phyloP scores from a whole-genome alignment of 2,329 filamentous ascomycete species.

The Amauroascus niger region DNA sequence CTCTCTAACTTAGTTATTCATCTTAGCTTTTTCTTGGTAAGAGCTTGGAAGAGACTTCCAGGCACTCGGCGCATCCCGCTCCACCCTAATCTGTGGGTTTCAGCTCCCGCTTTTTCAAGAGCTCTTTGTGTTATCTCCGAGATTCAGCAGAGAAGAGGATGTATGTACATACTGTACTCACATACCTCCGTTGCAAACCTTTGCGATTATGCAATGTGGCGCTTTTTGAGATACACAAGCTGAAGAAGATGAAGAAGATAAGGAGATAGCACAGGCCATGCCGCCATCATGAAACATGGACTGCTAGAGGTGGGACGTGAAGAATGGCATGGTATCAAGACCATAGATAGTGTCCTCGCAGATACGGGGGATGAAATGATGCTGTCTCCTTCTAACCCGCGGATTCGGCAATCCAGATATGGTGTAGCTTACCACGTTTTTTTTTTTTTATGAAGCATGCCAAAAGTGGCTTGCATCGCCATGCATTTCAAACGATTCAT shows the following conservation, averaged over 20 bases:
- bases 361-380: not conserved
- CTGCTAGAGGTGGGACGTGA: not conserved
- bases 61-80: too few species aligned
- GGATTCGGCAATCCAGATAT: not conserved
- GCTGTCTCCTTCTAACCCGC: not conserved
- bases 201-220: not conserved
- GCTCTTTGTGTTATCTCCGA: too few species aligned
- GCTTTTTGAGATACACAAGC: not conserved
- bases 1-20: too few species aligned
- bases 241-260: not conserved
- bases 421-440: constrained; percentile 2
- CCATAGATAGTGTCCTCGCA: not conserved
- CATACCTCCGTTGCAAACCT: not conserved
- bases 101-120: too few species aligned
- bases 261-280: not conserved
- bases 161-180: too few species aligned
- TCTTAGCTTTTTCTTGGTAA: too few species aligned
- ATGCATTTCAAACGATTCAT: not conserved
- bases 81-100: too few species aligned
- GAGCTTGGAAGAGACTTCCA: too few species aligned
- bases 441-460: not conserved
- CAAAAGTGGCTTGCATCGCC: not conserved
- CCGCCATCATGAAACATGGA: not conserved
- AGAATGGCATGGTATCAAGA: not conserved
- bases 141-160: too few species aligned